Evolutionary conservation across 306 rosid genomes (phyloP), one percentile per base, ranked within the genome.

Genomic region (Alnus glutinosa): DNA sequence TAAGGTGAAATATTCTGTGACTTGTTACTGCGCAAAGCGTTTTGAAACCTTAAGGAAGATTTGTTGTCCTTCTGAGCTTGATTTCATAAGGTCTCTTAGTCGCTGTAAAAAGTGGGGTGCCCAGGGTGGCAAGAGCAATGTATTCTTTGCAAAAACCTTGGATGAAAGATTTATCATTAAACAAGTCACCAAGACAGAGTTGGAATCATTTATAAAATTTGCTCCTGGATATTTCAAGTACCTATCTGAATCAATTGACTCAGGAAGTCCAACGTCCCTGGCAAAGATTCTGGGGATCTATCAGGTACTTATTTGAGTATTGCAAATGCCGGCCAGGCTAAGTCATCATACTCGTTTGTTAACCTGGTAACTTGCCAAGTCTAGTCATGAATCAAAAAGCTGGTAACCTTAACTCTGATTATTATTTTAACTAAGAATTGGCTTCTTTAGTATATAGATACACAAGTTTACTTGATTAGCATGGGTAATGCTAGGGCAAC

Each of bases 51-150:
- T 96, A 74, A 86, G 99, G 82, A 91, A 86, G 86, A 89, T 87
- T 69, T 93, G 98, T 63, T 96, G 99, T 80, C 89, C 94, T 78
- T 93, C 98, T 4, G 99, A 96, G 87, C 88, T 90, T 0, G 96
- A 93, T 79, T 96, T 72, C 59, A 69, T 93, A 80, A 91, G 98
- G 87, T 96, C 99, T 81, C 85, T 96, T 48, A 90, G 99, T 77
- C 98, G 98, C 79, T 91, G 99, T 79, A 96, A 90, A 90, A 90
- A 88, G 77, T 96, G 99, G 99, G 88, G 96, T 80, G 98, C 99
- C 86, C 97, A 93, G 84, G 99, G 99, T 75, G 99, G 99, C 16
- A 96, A 96, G 91, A 96, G 98, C 82, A 96, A 96, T 66, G 99
- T 88, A 34, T 96, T 96, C 83, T 96, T 96, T 79, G 99, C 99